These are phyloP conservation scores for Anthoceros angustus DNA, from an alignment of 225 moss, liverwort and hornwort genomes.

Conservation along the genomic window DNA sequence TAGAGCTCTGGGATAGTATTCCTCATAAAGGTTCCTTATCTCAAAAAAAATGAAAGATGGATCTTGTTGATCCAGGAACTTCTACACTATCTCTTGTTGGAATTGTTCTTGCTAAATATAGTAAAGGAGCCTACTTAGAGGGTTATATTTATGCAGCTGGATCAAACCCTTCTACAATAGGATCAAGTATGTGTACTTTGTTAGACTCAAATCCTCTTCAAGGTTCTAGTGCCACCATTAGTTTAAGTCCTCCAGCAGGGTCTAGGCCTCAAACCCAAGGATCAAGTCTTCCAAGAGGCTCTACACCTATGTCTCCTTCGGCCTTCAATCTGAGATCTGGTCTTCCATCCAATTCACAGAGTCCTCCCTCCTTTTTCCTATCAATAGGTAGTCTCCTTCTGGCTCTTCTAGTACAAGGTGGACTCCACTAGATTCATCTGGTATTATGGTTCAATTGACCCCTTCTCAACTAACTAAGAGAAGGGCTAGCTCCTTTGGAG, in stretches of 20 bases:
- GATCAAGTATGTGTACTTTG: neutral
- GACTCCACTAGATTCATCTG: neutral
- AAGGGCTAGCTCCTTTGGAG: neutral
- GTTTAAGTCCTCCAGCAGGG: neutral
- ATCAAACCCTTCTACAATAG: neutral
- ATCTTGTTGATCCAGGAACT: neutral
- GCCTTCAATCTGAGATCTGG: neutral
- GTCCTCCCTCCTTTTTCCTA: neutral
- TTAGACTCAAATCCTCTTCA: neutral
- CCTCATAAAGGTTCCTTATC: neutral
- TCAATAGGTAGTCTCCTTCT: neutral
- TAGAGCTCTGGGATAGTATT: neutral
- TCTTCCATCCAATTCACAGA: neutral
- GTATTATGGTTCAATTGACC: neutral
- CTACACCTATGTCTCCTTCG: neutral
- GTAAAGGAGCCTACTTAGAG: constrained; percentile 1
- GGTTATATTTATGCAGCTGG: neutral
- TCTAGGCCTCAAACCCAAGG: neutral
- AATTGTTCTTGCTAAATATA: neutral
- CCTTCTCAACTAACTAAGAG: neutral
- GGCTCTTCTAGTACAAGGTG: neutral
- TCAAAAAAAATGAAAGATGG: neutral
- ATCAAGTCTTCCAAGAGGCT: neutral
- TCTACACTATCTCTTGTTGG: neutral
- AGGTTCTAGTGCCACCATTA: neutral